Conservation (phyloP, 2,329 filamentous ascomycete genomes). For the Fusarium tuaranense region DNA sequence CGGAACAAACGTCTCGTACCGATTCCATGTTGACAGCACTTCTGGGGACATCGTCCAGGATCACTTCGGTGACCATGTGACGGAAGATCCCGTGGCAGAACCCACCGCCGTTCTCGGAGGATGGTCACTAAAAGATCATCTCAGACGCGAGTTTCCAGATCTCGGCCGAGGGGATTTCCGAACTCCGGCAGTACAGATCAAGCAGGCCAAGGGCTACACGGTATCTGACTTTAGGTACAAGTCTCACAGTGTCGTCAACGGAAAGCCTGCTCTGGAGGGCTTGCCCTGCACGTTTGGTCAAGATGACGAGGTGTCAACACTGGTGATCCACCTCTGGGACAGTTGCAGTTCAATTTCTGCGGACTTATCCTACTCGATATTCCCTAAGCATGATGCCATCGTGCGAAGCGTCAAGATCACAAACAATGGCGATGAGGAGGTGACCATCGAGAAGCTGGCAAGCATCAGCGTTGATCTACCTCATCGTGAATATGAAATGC, state of each 20-base stretch:
- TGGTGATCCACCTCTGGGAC: constrained; percentile 69
- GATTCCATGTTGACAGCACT: constrained; percentile 69
- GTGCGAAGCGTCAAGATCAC: constrained; percentile 71
- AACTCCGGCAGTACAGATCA: constrained; percentile 70
- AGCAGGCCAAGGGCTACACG: constrained; percentile 68
- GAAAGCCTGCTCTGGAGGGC: constrained; percentile 67
- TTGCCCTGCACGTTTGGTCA: constrained; percentile 70
- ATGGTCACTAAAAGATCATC: constrained; percentile 65
- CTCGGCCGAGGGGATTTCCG: constrained; percentile 73
- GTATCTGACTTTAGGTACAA: constrained; percentile 69
- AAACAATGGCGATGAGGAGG: constrained; percentile 65
- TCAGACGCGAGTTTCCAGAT: constrained; percentile 73
- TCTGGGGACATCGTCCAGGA: constrained; percentile 69
- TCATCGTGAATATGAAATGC: constrained; percentile 70
- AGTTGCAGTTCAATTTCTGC: constrained; percentile 68
- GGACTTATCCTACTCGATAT: constrained; percentile 72
- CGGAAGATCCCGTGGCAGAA: constrained; percentile 61
- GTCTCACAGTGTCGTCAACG: constrained; percentile 65
- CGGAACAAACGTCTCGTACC: constrained; percentile 68
- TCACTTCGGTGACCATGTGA: constrained; percentile 69
- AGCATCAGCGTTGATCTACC: constrained; percentile 73
- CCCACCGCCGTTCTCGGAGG: constrained; percentile 55
- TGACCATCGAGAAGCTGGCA: constrained; percentile 67
- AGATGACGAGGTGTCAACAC: constrained; percentile 67
- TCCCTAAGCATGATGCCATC: constrained; percentile 70